Conservation (phyloP, 2,329 filamentous ascomycete species). For the Cryphonectria carpinicola region DNA sequence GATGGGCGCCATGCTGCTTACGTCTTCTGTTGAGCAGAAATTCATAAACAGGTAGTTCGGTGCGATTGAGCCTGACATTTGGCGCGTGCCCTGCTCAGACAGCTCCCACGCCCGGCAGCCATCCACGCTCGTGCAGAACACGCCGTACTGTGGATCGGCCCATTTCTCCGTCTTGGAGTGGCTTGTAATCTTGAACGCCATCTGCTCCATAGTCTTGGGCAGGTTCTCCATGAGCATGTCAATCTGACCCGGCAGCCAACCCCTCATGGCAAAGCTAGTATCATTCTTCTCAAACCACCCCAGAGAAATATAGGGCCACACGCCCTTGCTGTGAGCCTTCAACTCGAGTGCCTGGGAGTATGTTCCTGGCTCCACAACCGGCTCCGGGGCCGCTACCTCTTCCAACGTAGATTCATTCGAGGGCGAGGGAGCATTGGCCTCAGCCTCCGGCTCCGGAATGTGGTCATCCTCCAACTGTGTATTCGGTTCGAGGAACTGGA, state of each 20-base stretch:
- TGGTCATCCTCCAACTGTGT: constrained; percentile 42
- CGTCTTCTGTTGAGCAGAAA: constrained; percentile 35
- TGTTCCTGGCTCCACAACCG: not conserved
- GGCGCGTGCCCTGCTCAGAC: constrained; percentile 40
- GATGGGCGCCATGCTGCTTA: constrained; percentile 34
- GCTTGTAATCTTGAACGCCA: constrained; percentile 36
- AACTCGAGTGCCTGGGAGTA: constrained; percentile 13
- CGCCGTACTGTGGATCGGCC: constrained; percentile 35
- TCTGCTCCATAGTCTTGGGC: constrained; percentile 38
- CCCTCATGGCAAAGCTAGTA: constrained; percentile 47
- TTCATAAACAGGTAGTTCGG: constrained; percentile 47
- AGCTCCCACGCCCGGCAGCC: constrained; percentile 53
- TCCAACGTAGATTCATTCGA: constrained; percentile 12
- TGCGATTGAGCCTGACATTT: constrained; percentile 40
- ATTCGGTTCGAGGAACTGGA: constrained; percentile 49
- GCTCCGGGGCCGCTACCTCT: constrained; percentile 5
- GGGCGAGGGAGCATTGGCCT: constrained; percentile 20
- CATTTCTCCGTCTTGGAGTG: constrained; percentile 32
- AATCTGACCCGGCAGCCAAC: constrained; percentile 47
- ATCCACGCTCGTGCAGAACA: constrained; percentile 41
- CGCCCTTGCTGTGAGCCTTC: constrained; percentile 14
- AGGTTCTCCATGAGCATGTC: constrained; percentile 42
- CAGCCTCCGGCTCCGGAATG: constrained; percentile 22
- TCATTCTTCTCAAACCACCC: constrained; percentile 42
- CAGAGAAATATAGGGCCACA: constrained; percentile 20